Evolutionary conservation across 2,329 filamentous ascomycete genomes (phyloP).

Genomic region (Xylariaceae sp.): DNA sequence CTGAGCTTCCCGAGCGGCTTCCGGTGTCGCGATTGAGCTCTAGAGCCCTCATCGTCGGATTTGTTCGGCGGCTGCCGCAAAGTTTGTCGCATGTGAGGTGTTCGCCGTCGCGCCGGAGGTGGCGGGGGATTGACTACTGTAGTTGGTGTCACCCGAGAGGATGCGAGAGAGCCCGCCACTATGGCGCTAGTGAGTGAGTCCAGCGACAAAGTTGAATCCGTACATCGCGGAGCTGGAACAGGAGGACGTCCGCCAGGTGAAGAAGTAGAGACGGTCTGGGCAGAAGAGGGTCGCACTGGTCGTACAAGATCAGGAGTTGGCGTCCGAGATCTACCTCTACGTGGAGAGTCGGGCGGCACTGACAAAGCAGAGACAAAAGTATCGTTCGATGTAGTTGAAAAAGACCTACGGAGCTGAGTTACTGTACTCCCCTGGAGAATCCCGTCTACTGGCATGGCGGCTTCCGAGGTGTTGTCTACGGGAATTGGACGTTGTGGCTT

Average conservation of each 20-base stretch:
- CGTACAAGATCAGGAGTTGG: slow-evolving; percentile 22
- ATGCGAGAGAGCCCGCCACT: slow-evolving; percentile 73
- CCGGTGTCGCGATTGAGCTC: slow-evolving; percentile 45
- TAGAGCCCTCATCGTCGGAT: slow-evolving; percentile 57
- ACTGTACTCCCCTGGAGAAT: background rate
- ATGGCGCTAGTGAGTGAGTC: slow-evolving; percentile 74
- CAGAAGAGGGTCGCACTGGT: slow-evolving; percentile 20
- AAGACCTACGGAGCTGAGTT: slow-evolving; percentile 14
- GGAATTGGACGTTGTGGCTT: slow-evolving; percentile 19
- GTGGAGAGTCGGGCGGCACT: slow-evolving; percentile 35
- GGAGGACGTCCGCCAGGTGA: slow-evolving; percentile 7
- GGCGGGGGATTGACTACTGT: slow-evolving; percentile 44
- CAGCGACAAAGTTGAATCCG: slow-evolving; percentile 51
- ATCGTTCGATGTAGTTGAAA: slow-evolving; percentile 48
- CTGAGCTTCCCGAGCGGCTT: slow-evolving; percentile 53
- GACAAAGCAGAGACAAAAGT: slow-evolving; percentile 49
- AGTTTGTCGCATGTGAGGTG: slow-evolving; percentile 64
- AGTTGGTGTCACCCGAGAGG: slow-evolving; percentile 53
- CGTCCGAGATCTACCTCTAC: slow-evolving; percentile 23
- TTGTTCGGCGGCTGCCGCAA: slow-evolving; percentile 59
- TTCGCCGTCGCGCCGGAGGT: slow-evolving; percentile 47
- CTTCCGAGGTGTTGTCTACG: background rate
- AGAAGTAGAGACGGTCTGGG: slow-evolving; percentile 12
- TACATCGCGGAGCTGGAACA: slow-evolving; percentile 13
- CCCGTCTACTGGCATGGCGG: slow-evolving; percentile 2